Conservation (phyloP, 2,329 filamentous ascomycete genomes). For the Pleurostoma richardsiae region DNA sequence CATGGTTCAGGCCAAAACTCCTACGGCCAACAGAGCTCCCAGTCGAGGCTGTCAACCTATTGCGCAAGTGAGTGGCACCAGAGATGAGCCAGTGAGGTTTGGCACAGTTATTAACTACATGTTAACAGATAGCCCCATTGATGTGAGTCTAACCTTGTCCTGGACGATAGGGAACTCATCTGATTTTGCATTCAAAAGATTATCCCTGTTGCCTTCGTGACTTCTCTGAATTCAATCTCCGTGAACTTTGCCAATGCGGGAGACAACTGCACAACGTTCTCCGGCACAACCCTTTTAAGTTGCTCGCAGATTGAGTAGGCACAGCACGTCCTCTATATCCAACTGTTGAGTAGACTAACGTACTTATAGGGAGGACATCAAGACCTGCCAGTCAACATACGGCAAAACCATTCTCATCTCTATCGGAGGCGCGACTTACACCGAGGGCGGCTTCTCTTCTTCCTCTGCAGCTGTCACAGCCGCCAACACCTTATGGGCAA, state of each 20-base stretch:
- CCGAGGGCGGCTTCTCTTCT: slow-evolving; percentile 61
- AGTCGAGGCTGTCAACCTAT: slow-evolving; percentile 53
- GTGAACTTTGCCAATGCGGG: slow-evolving; percentile 62
- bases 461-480: slow-evolving; percentile 43
- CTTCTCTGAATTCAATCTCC: slow-evolving; percentile 49
- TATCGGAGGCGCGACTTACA: slow-evolving; percentile 66
- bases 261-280: slow-evolving; percentile 55
- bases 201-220: slow-evolving; percentile 60
- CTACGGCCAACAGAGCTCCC: slow-evolving; percentile 38
- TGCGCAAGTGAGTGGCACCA: slow-evolving; percentile 44
- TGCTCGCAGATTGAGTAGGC: slow-evolving; percentile 61
- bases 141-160: slow-evolving; percentile 25
- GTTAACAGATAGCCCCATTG: slow-evolving; percentile 34
- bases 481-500: slow-evolving; percentile 63
- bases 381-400: slow-evolving; percentile 53
- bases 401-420: slow-evolving; percentile 70
- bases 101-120: slow-evolving; percentile 4
- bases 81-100: not conserved
- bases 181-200: slow-evolving; percentile 30
- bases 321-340: not conserved
- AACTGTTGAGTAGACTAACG: not conserved
- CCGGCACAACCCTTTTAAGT: slow-evolving; percentile 50
- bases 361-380: slow-evolving; percentile 38
- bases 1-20: slow-evolving; percentile 52
- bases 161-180: slow-evolving; percentile 8